These are phyloP conservation scores for Pyrenophora tritici-repentis DNA, from an alignment of 2,329 filamentous ascomycete genomes.

Conservation along the genomic window DNA sequence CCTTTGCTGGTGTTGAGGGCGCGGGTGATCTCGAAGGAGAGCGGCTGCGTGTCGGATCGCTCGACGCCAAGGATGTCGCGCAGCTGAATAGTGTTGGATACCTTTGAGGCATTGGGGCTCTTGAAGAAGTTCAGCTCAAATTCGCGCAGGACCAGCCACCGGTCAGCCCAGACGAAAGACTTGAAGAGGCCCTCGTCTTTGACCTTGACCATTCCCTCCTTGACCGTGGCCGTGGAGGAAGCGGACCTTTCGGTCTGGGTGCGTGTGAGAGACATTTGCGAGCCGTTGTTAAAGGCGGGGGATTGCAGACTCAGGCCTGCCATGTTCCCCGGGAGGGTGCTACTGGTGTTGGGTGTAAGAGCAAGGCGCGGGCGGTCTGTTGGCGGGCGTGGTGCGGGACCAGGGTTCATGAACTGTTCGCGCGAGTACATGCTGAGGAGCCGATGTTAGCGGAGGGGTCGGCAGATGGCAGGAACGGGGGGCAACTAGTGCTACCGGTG, in stretches of 20 bases:
- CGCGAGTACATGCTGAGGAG: conserved; percentile 62
- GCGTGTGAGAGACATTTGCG: conserved; percentile 47
- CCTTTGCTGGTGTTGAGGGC: conserved; percentile 60
- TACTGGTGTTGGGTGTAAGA: conserved; percentile 73
- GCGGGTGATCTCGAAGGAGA: conserved; percentile 92
- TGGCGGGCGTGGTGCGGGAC: conserved; percentile 89
- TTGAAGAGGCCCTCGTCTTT: conserved; percentile 91
- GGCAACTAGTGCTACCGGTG: neutral
- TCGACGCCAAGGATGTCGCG: conserved; percentile 89
- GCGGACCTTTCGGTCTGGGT: conserved; percentile 50
- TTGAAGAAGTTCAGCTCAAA: conserved; percentile 95
- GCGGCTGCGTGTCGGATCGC: conserved; percentile 86
- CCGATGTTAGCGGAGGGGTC: conserved; percentile 15
- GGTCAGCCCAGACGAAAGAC: conserved; percentile 83
- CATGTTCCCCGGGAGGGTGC: conserved; percentile 73
- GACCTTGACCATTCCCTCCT: conserved; percentile 76
- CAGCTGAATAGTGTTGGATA: conserved; percentile 82
- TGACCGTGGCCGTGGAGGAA: conserved; percentile 48
- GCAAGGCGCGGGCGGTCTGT: conserved; percentile 80
- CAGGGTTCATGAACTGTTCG: conserved; percentile 91
- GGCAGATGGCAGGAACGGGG: conserved; percentile 1
- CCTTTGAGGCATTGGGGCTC: conserved; percentile 77
- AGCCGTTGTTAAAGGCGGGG: conserved; percentile 52
- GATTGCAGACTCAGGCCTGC: conserved; percentile 75
- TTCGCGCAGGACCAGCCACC: conserved; percentile 89